Percentiles rank a stretch among this genome's conserved stretches.
phyloP scores from a whole-genome alignment of 768 basidiomycete genomes.

The Russula emetica region DNA sequence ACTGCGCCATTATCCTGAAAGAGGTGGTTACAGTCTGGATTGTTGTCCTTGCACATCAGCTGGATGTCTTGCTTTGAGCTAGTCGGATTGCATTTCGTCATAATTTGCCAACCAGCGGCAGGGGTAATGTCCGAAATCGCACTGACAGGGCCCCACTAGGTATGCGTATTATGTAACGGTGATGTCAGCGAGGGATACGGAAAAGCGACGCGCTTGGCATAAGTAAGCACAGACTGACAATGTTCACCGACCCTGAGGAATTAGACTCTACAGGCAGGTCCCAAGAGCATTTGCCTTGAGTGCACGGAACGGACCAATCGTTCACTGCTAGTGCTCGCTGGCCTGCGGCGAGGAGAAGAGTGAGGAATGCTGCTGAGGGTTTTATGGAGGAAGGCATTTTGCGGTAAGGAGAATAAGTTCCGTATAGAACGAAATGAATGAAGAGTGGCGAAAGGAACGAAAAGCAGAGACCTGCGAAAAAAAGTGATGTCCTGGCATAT shows the following conservation, averaged over 20 bases:
- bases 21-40: conserved; percentile 24
- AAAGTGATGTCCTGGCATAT: not conserved
- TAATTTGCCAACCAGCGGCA: conserved; percentile 14
- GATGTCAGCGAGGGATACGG: not conserved
- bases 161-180: too few species aligned
- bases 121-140: conserved; percentile 24
- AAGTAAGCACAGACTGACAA: conserved; percentile 17
- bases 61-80: conserved; percentile 1
- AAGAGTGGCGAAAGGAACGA: too few species aligned
- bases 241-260: conserved; percentile 2
- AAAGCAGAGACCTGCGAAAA: too few species aligned
- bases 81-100: not conserved
- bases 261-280: conserved; percentile 4
- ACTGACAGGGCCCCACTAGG: conserved; percentile 14
- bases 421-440: too few species aligned
- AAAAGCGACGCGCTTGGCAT: not conserved
- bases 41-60: not conserved
- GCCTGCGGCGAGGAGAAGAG: not conserved
- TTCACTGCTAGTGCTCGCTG: conserved; percentile 10
- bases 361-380: not conserved
- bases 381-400: not conserved
- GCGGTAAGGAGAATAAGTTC: not conserved
- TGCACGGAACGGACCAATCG: conserved; percentile 18
- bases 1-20: conserved; percentile 17
- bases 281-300: conserved; percentile 14